Evolutionary conservation across 306 rosid species (phyloP), one percentile per base, ranked within the genome.

Genomic region (Crotalaria pallida): DNA sequence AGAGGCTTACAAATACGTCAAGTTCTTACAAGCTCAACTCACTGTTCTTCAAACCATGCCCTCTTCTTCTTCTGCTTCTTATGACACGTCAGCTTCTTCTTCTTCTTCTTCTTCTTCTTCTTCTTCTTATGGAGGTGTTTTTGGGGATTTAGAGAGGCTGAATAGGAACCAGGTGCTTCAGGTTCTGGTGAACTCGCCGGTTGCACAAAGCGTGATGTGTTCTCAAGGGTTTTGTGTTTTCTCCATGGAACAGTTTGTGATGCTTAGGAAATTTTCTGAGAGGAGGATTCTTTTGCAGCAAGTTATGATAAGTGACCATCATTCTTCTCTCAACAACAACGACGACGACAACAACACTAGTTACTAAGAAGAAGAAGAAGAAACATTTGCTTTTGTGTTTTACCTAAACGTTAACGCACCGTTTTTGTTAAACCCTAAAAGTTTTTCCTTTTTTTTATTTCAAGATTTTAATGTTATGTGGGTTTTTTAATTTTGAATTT

Each of bases 151-250:
- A 63, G 84, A 61, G 38, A 84, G 74, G 86, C 79, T 94, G 43
- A 85, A 52, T 31, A 33, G 97, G 22, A 83, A 69, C 70, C 98
- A 94, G 81, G 55, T 87, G 0, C 73, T 94, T 50, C 96, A 84
- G 81, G 88, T 90, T 1, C 53, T 88, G 22, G 87, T 90, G 16
- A 90, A 87, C 80, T 94, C 98, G 1, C 91, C 91, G 0, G 92
- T 88, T 10, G 87, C 89, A 0, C 98, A 90, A 75, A 90, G 88
- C 11, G 38, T 52, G 76, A 88, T 94, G 19, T 83, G 60, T 40
- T 82, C 93, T 1, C 83, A 73, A 64, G 93, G 88, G 0, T 67
- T 69, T 40, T 94, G 97, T 50, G 90, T 94, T 4, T 83, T 88
- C 63, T 83, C 97, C 0, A 23, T 68, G 2, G 96, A 92, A 77